phyloP scores from a whole-genome alignment of 306 rosid species.

The Elaeagnus macrophylla region DNA sequence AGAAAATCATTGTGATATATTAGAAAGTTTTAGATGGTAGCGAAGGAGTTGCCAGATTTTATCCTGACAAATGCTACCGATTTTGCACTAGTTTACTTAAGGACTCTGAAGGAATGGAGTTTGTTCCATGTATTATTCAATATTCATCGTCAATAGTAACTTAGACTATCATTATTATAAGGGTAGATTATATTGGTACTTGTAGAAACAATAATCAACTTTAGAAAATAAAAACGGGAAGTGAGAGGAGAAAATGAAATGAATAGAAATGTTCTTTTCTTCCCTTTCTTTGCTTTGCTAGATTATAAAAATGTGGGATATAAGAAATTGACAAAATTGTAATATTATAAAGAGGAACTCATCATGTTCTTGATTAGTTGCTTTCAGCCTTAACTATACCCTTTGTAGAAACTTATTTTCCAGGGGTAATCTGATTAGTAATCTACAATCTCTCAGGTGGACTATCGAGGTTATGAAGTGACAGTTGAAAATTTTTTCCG shows the following conservation, averaged over 20 bases:
- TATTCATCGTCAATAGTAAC: neutral
- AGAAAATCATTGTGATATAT: no score
- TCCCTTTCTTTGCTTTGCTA: no score
- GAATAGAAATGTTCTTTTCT: no score
- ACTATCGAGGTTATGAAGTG: slow-evolving; percentile 98
- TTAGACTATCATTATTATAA: neutral
- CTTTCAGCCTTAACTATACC: neutral
- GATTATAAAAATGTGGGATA: no score
- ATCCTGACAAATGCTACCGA: neutral
- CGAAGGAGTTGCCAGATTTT: no score
- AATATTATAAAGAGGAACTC: no score
- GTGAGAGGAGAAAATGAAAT: no score
- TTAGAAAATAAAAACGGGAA: no score
- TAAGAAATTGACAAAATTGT: no score
- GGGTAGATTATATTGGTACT: neutral
- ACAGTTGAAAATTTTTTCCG: slow-evolving; percentile 76
- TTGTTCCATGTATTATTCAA: neutral
- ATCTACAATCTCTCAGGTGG: slow-evolving; percentile 53
- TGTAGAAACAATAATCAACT: neutral
- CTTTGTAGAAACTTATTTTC: slow-evolving; percentile 4
- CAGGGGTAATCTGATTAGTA: slow-evolving; percentile 11
- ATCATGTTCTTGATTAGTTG: neutral
- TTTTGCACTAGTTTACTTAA: neutral
- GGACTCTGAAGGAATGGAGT: neutral
- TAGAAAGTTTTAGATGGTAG: no score